Conservation (phyloP, 148 eudicot genomes). For the Dianthus caryophyllus region DNA sequence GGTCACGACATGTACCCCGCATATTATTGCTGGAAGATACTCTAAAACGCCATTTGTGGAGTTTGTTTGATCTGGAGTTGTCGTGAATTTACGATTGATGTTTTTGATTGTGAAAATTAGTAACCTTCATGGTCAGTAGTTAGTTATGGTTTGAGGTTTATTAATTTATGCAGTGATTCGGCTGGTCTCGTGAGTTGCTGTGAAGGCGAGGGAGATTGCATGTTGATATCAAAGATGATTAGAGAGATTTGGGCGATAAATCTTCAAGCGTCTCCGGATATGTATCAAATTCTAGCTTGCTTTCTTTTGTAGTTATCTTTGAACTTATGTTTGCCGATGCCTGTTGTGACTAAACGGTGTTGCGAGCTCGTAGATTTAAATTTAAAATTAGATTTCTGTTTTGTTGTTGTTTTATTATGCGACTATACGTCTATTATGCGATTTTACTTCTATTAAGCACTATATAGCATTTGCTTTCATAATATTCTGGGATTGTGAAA, state of each 20-base stretch:
- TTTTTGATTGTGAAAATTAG: too few species aligned
- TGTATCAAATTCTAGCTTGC: slow-evolving; percentile 20
- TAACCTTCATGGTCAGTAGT: not conserved
- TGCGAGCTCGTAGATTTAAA: slow-evolving; percentile 8
- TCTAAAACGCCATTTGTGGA: not conserved
- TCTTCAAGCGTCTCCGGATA: slow-evolving; percentile 7
- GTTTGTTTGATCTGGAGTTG: not conserved
- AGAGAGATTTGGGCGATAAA: slow-evolving; percentile 8
- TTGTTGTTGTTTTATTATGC: not conserved
- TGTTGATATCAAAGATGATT: not conserved
- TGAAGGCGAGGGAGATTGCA: slow-evolving; percentile 11
- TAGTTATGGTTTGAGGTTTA: not conserved
- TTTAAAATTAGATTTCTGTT: not conserved
- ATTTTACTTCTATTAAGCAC: too few species aligned
- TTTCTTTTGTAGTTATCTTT: not conserved
- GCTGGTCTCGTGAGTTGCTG: slow-evolving; percentile 10
- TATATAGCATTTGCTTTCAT: too few species aligned
- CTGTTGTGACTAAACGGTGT: not conserved
- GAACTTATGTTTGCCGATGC: slow-evolving; percentile 3
- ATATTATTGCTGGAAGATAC: not conserved
- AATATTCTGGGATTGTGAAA: too few species aligned
- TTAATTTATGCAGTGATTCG: slow-evolving; percentile 23
- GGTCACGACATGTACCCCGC: not conserved
- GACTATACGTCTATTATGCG: too few species aligned
- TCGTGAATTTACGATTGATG: not conserved